Percentiles rank a stretch among this genome's conserved stretches.
Conservation (phyloP, 192 early-diverging fungal genomes). For the Entrophospora sp. region DNA sequence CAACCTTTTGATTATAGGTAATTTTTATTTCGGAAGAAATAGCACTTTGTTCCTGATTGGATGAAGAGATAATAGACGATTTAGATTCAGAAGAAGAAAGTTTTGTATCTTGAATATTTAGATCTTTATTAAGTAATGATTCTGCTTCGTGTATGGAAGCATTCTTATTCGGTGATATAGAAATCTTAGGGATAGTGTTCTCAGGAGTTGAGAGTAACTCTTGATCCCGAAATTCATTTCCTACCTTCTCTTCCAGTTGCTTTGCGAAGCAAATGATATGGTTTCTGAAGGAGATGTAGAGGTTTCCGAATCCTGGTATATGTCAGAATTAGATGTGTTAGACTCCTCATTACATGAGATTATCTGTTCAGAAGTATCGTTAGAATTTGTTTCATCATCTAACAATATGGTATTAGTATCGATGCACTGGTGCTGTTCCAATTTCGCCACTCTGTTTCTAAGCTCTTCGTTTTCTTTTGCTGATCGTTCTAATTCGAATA, state of each 20-base stretch:
- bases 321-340: too few relatives aligned
- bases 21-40: constrained; percentile 4
- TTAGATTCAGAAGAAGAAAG: constrained; percentile 15
- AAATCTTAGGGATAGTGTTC: constrained; percentile 10
- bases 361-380: too few relatives aligned
- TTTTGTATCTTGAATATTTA: constrained; percentile 15
- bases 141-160: constrained; percentile 3
- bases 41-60: constrained; percentile 11
- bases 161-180: constrained; percentile 6
- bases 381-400: too few relatives aligned
- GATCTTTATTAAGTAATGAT: constrained; percentile 12
- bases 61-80: constrained; percentile 15
- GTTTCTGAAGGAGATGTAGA: background rate
- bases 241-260: constrained; percentile 1
- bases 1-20: too few relatives aligned
- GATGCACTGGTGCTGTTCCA: too few relatives aligned
- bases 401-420: too few relatives aligned
- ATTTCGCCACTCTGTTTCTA: too few relatives aligned
- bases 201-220: constrained; percentile 8
- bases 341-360: too few relatives aligned
- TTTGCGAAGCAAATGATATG: too few relatives aligned
- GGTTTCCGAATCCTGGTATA: too few relatives aligned
- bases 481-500: too few relatives aligned
- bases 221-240: constrained; percentile 12
- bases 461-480: too few relatives aligned